Evolutionary conservation across 1,139 yeast species (phyloP), one percentile per base, ranked within the genome.

Genomic region (Pichia sp.): DNA sequence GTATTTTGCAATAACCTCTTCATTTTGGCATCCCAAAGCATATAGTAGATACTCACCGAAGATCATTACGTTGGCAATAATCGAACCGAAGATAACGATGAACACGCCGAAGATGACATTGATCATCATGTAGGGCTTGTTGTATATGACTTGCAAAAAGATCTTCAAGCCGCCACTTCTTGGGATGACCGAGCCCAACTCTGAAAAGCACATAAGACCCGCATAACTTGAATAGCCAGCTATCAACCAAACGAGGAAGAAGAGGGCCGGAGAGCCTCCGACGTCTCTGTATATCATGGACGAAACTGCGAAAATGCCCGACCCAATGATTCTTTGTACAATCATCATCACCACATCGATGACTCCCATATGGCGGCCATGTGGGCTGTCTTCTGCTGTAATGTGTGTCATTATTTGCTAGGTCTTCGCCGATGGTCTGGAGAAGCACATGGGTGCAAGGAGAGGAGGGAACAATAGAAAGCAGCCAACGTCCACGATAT

Each of bases 101-200:
- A 75, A 83, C 2, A 81, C 64, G 58, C 80, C 78, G 60, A 78
- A 78, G 2, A 82, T 72, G 8, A 83, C 87, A 48, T 85, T 78
- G 48, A 80, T 76, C 65, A 85, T 67, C 71, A 81, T 71, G 50
- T 70, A 72, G 0, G 91, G 93, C 55, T 69, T 76, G 50, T 76
- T 74, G 62, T 82, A 85, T 22, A 85, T 79, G 57, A 76, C 79
- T 62, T 85, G 91, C 56, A 85, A 66, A 57, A 85, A 85, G 19
- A 81, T 83, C 61, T 85, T 85, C 36, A 83, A 77, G 0, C 93
- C 95, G 2, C 95, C 93, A 58, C 84, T 81, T 62, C 87, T 70
- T 0, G 91, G 90, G 9, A 85, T 74, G 59, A 83, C 73, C 4
- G 85, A 78, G 0, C 93, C 91, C 56, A 85, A 68, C 61, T 85